Base-by-base conservation (phyloP, 1,284 basidiomycete species). In the Chalciporus sp. region DNA sequence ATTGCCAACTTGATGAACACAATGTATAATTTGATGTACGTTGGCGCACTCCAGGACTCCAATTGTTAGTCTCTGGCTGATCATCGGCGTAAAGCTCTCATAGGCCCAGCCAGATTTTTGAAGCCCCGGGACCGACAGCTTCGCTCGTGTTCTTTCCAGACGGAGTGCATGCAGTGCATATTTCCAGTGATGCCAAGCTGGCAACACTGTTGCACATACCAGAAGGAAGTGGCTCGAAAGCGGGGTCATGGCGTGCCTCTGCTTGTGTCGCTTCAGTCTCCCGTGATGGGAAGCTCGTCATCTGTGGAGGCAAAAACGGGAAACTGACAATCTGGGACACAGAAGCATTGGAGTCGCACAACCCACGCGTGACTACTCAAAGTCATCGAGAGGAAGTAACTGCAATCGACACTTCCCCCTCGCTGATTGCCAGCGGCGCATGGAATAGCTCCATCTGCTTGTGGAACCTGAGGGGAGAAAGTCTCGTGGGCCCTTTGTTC, bases 61-160 rank as follows among this genome's bases (percentile, higher is more conserved):
- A n/a, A n/a, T n/a, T n/a, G n/a, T n/a, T n/a, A n/a, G n/a, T n/a
- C n/a, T n/a, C n/a, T n/a, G n/a, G n/a, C n/a, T n/a, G n/a, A n/a
- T n/a, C n/a, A n/a, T n/a, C n/a, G n/a, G n/a, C n/a, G n/a, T n/a
- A n/a, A n/a, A n/a, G n/a, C n/a, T n/a, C n/a, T n/a, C n/a, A n/a
- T n/a, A n/a, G n/a, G n/a, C n/a, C n/a, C n/a, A n/a, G n/a, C n/a
- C n/a, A n/a, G n/a, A n/a, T n/a, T n/a, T n/a, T n/a, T n/a, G n/a
- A n/a, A n/a, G n/a, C n/a, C n/a, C n/a, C n/a, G n/a, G n/a, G n/a
- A n/a, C n/a, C n/a, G n/a, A n/a, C n/a, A n/a, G n/a, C n/a, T n/a
- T 55, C 53, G 17, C 39, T 55, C 20, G 52, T 6, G 10, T 55
- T 53, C 37, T 53, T 53, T 31, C 52, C 52, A 3, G 52, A 49